phyloP scores from a whole-genome alignment of 352 stramenopile genomes.

The Globisporangium recalcitrans region DNA sequence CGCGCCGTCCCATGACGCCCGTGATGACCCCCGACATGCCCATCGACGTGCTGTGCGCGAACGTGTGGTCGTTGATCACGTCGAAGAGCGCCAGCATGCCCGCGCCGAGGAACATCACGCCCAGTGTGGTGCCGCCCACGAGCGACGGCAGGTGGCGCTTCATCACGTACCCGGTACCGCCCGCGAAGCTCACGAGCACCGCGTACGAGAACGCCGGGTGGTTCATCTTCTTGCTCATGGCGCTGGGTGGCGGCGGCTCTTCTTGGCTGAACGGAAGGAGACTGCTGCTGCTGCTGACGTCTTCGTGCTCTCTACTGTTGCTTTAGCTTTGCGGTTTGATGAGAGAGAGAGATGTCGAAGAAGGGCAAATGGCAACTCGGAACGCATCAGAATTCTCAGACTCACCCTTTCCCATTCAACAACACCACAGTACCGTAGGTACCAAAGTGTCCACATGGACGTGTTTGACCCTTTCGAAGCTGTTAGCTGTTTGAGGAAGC shows the following conservation, averaged over 20 bases:
- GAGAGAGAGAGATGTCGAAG: too few relatives aligned
- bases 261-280: not conserved
- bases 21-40: conserved; percentile 68
- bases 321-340: too few relatives aligned
- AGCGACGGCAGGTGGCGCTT: conserved; percentile 65
- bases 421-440: not conserved
- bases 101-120: conserved; percentile 62
- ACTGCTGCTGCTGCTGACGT: not conserved
- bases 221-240: conserved; percentile 24
- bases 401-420: not conserved
- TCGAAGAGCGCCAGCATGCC: conserved; percentile 64
- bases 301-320: not conserved
- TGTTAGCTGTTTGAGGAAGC: too few relatives aligned
- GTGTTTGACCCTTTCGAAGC: too few relatives aligned
- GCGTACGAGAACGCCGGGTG: conserved; percentile 76
- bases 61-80: conserved; percentile 66
- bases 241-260: not conserved
- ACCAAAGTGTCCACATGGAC: not conserved
- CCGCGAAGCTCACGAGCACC: conserved; percentile 53
- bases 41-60: conserved; percentile 60
- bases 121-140: conserved; percentile 50
- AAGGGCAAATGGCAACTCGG: too few relatives aligned
- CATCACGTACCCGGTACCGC: conserved; percentile 52
- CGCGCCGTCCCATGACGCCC: conserved; percentile 48
- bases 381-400: not conserved